phyloP scores from a whole-genome alignment of 2,329 filamentous ascomycete genomes.

The Coniosporium tulheliwenetii region DNA sequence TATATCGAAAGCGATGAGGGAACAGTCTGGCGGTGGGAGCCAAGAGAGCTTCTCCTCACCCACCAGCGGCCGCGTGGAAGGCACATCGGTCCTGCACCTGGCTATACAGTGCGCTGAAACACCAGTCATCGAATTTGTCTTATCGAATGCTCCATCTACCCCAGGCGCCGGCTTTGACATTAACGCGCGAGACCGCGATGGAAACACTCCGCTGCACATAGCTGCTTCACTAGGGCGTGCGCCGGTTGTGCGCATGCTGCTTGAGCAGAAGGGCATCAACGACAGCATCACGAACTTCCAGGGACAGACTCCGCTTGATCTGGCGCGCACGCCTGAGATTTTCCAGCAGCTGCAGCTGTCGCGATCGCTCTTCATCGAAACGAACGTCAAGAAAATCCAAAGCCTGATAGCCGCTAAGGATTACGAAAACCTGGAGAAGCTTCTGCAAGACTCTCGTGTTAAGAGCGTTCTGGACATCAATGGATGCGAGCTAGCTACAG shows the following conservation, averaged over 20 bases:
- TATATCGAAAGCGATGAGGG: slow-evolving; percentile 73
- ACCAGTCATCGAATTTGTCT: slow-evolving; percentile 84
- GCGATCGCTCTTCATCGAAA: slow-evolving; percentile 76
- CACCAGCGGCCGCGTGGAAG: slow-evolving; percentile 38
- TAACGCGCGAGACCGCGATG: slow-evolving; percentile 82
- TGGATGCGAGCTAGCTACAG: slow-evolving; percentile 72
- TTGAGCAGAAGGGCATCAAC: slow-evolving; percentile 73
- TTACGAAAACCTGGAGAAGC: slow-evolving; percentile 61
- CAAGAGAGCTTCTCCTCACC: slow-evolving; percentile 16
- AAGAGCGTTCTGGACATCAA: slow-evolving; percentile 87
- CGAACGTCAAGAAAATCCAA: slow-evolving; percentile 72
- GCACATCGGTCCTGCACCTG: slow-evolving; percentile 82
- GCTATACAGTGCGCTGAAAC: slow-evolving; percentile 91
- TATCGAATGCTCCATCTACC: slow-evolving; percentile 41
- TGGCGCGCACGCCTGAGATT: slow-evolving; percentile 84
- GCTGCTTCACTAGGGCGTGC: slow-evolving; percentile 70
- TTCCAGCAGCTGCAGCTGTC: slow-evolving; percentile 89
- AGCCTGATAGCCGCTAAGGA: slow-evolving; percentile 55
- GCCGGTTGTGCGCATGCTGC: slow-evolving; percentile 64
- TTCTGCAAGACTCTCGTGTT: slow-evolving; percentile 72
- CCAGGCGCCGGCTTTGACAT: slow-evolving; percentile 57
- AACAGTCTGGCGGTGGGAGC: slow-evolving; percentile 32
- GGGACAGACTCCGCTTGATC: slow-evolving; percentile 71
- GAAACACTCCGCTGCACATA: slow-evolving; percentile 83
- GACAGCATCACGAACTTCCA: slow-evolving; percentile 75